A percentile compares a stretch with the other conserved stretches of the same genome.
These are phyloP conservation scores for Penicillium sp. DNA, from an alignment of 2,329 filamentous ascomycete genomes.

Conservation along the genomic window DNA sequence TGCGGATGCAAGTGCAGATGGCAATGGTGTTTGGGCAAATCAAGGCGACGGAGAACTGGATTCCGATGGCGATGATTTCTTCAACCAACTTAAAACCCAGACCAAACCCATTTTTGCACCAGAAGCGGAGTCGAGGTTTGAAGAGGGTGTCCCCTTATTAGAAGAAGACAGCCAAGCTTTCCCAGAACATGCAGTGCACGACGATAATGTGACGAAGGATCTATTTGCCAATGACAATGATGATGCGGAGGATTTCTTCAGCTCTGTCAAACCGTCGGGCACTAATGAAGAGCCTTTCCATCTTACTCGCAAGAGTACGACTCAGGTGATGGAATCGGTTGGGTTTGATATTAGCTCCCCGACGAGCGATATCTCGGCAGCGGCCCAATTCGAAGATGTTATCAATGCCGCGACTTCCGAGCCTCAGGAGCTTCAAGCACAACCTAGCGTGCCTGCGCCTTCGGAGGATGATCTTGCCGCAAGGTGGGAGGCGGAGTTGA, in stretches of 20 bases:
- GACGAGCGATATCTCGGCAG: constrained; percentile 29
- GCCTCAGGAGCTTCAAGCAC: constrained; percentile 7
- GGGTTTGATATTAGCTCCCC: constrained; percentile 35
- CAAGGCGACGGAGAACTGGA: constrained; percentile 51
- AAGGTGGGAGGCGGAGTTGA: constrained; percentile 81
- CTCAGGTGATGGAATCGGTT: constrained; percentile 35
- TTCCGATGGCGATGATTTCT: constrained; percentile 59
- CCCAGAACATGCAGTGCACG: constrained; percentile 25
- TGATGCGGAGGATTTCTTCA: constrained; percentile 41
- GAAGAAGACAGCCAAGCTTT: constrained; percentile 42
- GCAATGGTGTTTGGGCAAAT: constrained; percentile 45
- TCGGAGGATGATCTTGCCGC: constrained; percentile 68
- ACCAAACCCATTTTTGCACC: constrained; percentile 40
- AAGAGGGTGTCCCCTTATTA: constrained; percentile 66
- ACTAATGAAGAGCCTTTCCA: constrained; percentile 17
- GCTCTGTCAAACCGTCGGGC: constrained; percentile 20
- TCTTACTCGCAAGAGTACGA: constrained; percentile 45
- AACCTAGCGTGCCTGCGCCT: constrained; percentile 19
- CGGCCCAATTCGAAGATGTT: constrained; percentile 27
- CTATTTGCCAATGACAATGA: constrained; percentile 42
- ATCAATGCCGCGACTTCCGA: constrained; percentile 22
- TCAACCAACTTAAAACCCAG: constrained; percentile 51
- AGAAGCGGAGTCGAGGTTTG: constrained; percentile 60
- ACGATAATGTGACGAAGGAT: constrained; percentile 26
- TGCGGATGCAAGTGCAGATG: constrained; percentile 11